A percentile compares a stretch with the other conserved stretches of the same genome.
Evolutionary conservation across 352 stramenopile genomes (phyloP).

Genomic region (Pythium rhizo-oryzae): DNA sequence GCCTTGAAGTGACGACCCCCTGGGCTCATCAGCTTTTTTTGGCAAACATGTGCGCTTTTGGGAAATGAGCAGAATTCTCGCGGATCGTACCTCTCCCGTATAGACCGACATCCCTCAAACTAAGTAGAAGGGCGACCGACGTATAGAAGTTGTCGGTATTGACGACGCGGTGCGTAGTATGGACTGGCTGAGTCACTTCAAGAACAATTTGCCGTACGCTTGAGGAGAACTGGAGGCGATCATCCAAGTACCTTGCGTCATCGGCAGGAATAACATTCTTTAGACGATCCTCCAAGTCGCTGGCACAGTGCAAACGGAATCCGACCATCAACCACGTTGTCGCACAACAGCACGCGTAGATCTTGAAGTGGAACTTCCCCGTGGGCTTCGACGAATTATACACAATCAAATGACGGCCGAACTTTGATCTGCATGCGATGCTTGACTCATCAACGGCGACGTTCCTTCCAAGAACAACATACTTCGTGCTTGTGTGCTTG

Average conservation of each 20-base stretch:
- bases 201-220: slow-evolving; percentile 31
- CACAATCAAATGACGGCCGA: slow-evolving; percentile 30
- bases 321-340: slow-evolving; percentile 33
- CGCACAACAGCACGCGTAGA: slow-evolving; percentile 38
- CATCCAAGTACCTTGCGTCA: not conserved
- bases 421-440: slow-evolving; percentile 36
- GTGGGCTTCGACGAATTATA: slow-evolving; percentile 39
- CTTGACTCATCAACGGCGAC: slow-evolving; percentile 36
- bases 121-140: slow-evolving; percentile 24
- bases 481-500: slow-evolving; percentile 31
- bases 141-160: slow-evolving; percentile 46
- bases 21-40: slow-evolving; percentile 8
- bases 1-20: slow-evolving; percentile 19
- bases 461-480: slow-evolving; percentile 31
- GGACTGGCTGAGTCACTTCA: slow-evolving; percentile 32
- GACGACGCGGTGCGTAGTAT: slow-evolving; percentile 28
- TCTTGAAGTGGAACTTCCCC: slow-evolving; percentile 41
- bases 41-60: slow-evolving; percentile 20
- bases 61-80: slow-evolving; percentile 27
- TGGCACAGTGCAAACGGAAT: slow-evolving; percentile 34
- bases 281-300: slow-evolving; percentile 27
- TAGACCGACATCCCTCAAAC: slow-evolving; percentile 27
- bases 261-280: slow-evolving; percentile 2
- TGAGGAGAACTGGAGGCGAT: slow-evolving; percentile 11
- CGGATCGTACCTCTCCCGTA: slow-evolving; percentile 33